Conservation (phyloP, 2,329 filamentous ascomycete species). For the Coniochaeta hoffmannii region DNA sequence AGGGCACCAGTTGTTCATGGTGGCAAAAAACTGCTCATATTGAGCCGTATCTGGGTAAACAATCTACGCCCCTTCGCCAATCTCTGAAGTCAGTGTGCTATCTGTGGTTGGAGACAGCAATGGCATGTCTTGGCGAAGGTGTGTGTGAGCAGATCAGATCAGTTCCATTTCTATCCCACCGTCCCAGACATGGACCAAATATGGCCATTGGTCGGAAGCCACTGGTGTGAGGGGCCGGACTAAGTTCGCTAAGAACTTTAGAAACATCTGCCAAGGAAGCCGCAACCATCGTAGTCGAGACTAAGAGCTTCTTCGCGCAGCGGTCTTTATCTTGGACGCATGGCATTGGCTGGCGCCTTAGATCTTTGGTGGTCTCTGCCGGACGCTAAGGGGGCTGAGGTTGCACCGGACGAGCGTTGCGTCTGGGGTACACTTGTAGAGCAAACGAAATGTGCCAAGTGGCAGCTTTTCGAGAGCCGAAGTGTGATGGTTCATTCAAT, state of each 20-base stretch:
- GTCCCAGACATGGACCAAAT: neutral
- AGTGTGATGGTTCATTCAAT: neutral
- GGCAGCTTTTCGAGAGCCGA: neutral
- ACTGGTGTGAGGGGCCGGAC: neutral
- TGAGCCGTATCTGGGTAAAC: neutral
- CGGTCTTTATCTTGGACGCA: neutral
- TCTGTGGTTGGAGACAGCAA: neutral
- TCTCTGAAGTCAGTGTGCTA: neutral
- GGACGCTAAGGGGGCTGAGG: neutral
- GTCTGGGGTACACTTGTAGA: neutral
- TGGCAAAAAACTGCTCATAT: neutral
- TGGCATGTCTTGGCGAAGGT: neutral
- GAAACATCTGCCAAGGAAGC: neutral
- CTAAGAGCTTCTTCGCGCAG: neutral
- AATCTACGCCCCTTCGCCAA: neutral
- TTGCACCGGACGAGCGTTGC: neutral
- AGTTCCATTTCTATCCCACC: neutral
- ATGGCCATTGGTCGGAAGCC: neutral
- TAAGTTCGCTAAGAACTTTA: neutral
- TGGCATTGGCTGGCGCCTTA: neutral
- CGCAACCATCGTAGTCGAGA: neutral
- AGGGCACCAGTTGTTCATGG: neutral
- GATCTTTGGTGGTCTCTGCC: too few relatives aligned
- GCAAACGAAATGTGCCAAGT: neutral
- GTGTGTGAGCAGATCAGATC: neutral